Evolutionary conservation across 768 basidiomycete genomes (phyloP).

Genomic region (Leccinum aurantiacum): DNA sequence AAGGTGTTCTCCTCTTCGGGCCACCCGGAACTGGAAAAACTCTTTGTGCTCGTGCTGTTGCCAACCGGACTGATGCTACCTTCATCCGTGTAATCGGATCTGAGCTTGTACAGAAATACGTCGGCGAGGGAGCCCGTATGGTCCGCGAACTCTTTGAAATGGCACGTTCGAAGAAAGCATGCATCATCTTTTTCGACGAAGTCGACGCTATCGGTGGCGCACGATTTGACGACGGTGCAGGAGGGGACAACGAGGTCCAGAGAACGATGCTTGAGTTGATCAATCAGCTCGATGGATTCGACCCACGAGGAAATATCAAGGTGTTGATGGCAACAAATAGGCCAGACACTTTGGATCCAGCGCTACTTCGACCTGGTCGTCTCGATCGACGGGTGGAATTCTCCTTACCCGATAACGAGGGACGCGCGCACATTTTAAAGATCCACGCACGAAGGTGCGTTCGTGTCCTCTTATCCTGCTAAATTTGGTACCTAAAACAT

Average conservation of each 20-base stretch:
- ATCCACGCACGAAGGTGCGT: conserved; percentile 92
- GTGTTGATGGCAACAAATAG: conserved; percentile 99
- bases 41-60: conserved; percentile 95
- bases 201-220: conserved; percentile 98
- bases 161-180: conserved; percentile 98
- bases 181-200: conserved; percentile 99
- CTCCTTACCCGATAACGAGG: conserved; percentile 90
- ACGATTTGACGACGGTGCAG: conserved; percentile 96
- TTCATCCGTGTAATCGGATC: conserved; percentile 99
- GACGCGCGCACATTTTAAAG: conserved; percentile 92
- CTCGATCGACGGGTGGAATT: conserved; percentile 98
- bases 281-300: conserved; percentile 98
- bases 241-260: conserved; percentile 99
- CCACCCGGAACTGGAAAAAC: conserved; percentile 99
- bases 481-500: not conserved
- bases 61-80: conserved; percentile 97
- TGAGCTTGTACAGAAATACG: conserved; percentile 99
- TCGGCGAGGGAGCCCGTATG: conserved; percentile 98
- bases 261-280: conserved; percentile 99
- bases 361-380: conserved; percentile 91
- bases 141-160: conserved; percentile 98
- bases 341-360: conserved; percentile 97
- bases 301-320: conserved; percentile 99
- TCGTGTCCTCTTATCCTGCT: conserved; percentile 1
- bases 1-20: conserved; percentile 94